Evolutionary conservation across 495 filamentous ascomycete species (phyloP).

Genomic region (Tuber melanosporum): DNA sequence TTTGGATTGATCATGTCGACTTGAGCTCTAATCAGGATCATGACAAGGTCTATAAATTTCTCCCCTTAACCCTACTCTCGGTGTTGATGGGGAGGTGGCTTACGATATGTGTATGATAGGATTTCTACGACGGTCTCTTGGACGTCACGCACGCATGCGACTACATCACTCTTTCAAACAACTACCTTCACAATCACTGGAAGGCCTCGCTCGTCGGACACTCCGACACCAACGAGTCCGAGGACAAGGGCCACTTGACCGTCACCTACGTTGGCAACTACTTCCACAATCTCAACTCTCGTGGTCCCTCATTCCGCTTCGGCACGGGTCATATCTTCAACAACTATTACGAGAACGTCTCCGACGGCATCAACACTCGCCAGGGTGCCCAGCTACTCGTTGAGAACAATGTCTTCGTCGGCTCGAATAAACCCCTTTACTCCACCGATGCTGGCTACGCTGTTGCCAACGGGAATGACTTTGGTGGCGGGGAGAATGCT

Average conservation of each 20-base stretch:
- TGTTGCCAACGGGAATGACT: conserved; percentile 54
- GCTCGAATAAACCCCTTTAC: conserved; percentile 49
- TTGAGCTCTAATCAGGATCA: conserved; percentile 50
- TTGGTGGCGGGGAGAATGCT: conserved; percentile 50
- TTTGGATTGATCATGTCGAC: conserved; percentile 66
- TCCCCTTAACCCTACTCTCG: background rate
- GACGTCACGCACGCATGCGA: conserved; percentile 48
- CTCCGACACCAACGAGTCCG: conserved; percentile 47
- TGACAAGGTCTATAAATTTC: conserved; percentile 45
- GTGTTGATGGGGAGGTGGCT: background rate
- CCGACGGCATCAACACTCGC: conserved; percentile 58
- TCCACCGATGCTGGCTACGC: conserved; percentile 51
- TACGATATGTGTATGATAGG: conserved; percentile 39
- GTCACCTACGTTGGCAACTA: conserved; percentile 59
- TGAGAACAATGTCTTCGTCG: conserved; percentile 54
- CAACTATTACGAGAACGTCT: conserved; percentile 43
- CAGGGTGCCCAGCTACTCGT: conserved; percentile 59
- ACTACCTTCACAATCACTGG: conserved; percentile 55
- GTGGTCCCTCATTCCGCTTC: conserved; percentile 57
- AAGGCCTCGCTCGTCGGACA: conserved; percentile 60
- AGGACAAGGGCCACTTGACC: conserved; percentile 52
- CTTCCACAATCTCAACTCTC: conserved; percentile 56
- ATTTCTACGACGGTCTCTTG: conserved; percentile 60
- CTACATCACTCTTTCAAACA: conserved; percentile 48
- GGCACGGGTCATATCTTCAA: conserved; percentile 47